phyloP scores from a whole-genome alignment of 2,329 filamentous ascomycete species.

The Sporothrix brunneoviolacea region DNA sequence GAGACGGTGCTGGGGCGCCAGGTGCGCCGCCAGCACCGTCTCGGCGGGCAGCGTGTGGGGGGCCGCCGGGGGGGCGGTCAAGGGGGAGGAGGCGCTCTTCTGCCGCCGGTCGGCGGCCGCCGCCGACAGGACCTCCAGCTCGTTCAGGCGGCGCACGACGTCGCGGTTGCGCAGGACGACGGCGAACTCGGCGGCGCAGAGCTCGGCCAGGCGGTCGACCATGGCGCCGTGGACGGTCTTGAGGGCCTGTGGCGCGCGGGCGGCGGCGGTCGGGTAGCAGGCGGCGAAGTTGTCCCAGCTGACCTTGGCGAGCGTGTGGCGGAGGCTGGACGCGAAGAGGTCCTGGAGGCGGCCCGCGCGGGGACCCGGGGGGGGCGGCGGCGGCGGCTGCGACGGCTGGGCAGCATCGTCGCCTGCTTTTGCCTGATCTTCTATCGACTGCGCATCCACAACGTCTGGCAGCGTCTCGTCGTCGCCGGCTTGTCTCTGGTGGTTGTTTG shows the following conservation, averaged over 20 bases:
- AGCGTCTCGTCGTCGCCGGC: conserved; percentile 5
- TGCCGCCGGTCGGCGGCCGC: conserved; percentile 21
- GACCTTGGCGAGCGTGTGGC: conserved; percentile 48
- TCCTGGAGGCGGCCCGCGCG: conserved; percentile 49
- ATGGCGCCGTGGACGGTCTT: conserved; percentile 51
- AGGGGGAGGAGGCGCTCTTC: no score
- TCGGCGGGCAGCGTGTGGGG: conserved; percentile 51
- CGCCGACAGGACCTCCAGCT: conserved; percentile 48
- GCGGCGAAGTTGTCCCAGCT: conserved; percentile 51
- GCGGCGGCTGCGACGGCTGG: conserved; percentile 12
- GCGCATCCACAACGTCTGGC: neutral
- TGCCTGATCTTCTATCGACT: neutral
- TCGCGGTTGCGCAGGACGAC: conserved; percentile 43
- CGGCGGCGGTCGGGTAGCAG: conserved; percentile 56
- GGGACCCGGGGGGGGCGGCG: conserved; percentile 42
- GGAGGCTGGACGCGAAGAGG: conserved; percentile 46
- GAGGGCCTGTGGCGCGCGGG: conserved; percentile 43
- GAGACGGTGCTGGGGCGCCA: conserved; percentile 46
- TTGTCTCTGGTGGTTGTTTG: neutral
- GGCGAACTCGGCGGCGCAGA: conserved; percentile 54
- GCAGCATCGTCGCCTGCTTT: neutral
- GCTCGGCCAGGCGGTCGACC: conserved; percentile 46
- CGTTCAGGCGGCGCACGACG: conserved; percentile 52
- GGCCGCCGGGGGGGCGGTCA: conserved; percentile 17
- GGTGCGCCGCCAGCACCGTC: conserved; percentile 47